phyloP scores from a whole-genome alignment of 1,139 yeast genomes.

The Zygosaccharomyces pseudobailii region DNA sequence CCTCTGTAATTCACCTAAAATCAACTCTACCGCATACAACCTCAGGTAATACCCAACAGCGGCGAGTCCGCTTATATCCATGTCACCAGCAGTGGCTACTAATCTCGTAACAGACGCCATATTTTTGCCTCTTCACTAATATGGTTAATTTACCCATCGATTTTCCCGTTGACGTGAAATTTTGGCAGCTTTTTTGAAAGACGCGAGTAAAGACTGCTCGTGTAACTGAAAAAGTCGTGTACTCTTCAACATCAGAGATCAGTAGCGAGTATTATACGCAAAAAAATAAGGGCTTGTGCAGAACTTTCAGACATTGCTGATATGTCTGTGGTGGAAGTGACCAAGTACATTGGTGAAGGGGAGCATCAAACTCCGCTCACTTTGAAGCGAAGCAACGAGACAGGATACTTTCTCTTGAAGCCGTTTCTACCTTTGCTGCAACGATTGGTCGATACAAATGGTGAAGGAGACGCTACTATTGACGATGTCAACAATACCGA shows the following conservation, averaged over 20 bases:
- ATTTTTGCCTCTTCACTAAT: neutral
- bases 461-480: slow-evolving; percentile 6
- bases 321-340: slow-evolving; percentile 15
- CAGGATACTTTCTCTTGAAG: slow-evolving; percentile 22
- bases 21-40: slow-evolving; percentile 27
- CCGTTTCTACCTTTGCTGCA: slow-evolving; percentile 25
- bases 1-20: slow-evolving; percentile 19
- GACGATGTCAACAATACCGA: slow-evolving; percentile 8
- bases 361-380: slow-evolving; percentile 14
- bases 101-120: slow-evolving; percentile 12
- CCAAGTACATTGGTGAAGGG: slow-evolving; percentile 10
- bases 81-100: slow-evolving; percentile 22
- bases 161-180: neutral
- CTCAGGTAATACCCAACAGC: slow-evolving; percentile 30
- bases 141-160: neutral
- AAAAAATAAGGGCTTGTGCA: neutral
- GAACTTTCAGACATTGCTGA: neutral
- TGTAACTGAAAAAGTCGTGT: slow-evolving; percentile 2
- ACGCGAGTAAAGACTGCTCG: neutral
- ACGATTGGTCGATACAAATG: slow-evolving; percentile 9
- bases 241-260: slow-evolving; percentile 1
- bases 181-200: neutral
- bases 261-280: neutral
- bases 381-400: slow-evolving; percentile 17
- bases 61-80: slow-evolving; percentile 22